Evolutionary conservation across 169 alveolate genomes (phyloP).

Genomic region (Theileria equi): DNA sequence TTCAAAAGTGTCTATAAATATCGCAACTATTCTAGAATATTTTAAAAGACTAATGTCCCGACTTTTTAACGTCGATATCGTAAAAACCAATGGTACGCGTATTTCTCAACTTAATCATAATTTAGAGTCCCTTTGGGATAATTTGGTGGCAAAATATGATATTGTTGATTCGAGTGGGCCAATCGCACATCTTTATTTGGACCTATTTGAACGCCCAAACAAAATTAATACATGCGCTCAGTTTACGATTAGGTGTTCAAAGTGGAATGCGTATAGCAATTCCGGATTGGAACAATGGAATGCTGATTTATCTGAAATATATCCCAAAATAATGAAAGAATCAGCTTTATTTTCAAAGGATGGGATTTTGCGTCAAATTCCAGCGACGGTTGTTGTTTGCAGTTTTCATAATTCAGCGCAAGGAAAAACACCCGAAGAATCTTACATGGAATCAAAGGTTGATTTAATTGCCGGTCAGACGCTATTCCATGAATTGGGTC

Average conservation of each 20-base stretch:
- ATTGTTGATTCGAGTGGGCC: slow-evolving; percentile 15
- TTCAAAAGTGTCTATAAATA: not conserved
- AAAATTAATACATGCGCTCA: slow-evolving; percentile 70
- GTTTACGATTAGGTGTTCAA: slow-evolving; percentile 75
- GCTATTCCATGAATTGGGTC: slow-evolving; percentile 77
- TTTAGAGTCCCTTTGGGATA: slow-evolving; percentile 47
- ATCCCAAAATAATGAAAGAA: not conserved
- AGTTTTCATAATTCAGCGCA: slow-evolving; percentile 31
- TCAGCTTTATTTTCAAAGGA: too few species aligned
- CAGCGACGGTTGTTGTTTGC: slow-evolving; percentile 70
- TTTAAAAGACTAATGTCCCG: slow-evolving; percentile 26
- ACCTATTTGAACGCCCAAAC: slow-evolving; percentile 68
- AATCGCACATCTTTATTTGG: slow-evolving; percentile 66
- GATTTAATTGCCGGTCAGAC: slow-evolving; percentile 50
- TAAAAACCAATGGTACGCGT: slow-evolving; percentile 3
- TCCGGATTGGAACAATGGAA: not conserved
- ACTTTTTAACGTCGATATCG: slow-evolving; percentile 31
- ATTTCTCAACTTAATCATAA: not conserved
- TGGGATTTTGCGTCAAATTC: slow-evolving; percentile 59
- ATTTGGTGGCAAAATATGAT: slow-evolving; percentile 30
- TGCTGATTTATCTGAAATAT: not conserved
- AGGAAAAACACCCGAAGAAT: not conserved
- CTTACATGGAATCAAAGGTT: slow-evolving; percentile 19
- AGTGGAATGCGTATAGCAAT: not conserved
- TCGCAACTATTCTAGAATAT: slow-evolving; percentile 25